Evolutionary conservation across 805 yeast genomes (phyloP), one percentile per base, ranked within the genome.

Genomic region (Candida montana): DNA sequence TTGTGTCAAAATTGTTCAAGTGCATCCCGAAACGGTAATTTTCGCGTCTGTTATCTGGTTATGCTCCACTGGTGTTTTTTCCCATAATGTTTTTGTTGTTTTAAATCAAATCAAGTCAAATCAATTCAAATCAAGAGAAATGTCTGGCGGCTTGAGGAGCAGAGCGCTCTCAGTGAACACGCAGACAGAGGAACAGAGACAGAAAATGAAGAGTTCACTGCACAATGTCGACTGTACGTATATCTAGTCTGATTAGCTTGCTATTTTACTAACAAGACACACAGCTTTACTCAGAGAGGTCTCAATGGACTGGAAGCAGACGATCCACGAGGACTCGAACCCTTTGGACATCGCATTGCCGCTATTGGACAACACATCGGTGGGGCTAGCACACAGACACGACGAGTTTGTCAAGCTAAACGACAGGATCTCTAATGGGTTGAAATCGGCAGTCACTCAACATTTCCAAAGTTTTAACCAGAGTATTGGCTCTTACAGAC

Each of bases 291-390:
- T 54, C 3, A 46, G 50, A 15, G 59, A 59, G 26, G 69, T 72
- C 5, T 63, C 66, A 15, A 48, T 64, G 4, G 69, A 69, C 42
- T 77, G 81, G 81, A 63, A 65, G 33, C 71, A 74, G 39, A 61
- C 79, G 7, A 61, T 72, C 7, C 64, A 66, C 1, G 71, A 69
- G 8, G 72, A 77, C 37, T 77, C 87, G 41, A 89, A 88, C 57
- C 95, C 96, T 2, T 71, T 93, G 35, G 96, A 88, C 52, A 68
- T 82, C 39, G 96, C 96, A 0, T 68, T 91, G 31, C 79, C 90
- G 1, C 68, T 93, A 43, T 67, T 89, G 53, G 97, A 91, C 61
- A 82, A 81, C 52, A 79, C 95, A 2, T 84, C 95, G 1, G 93
- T 89, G n/a, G 98, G 98, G 0, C 64, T 86, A 53, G 95, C 95